Evolutionary conservation across 2,329 filamentous ascomycete genomes (phyloP).

Genomic region (Nothopassalora personata): DNA sequence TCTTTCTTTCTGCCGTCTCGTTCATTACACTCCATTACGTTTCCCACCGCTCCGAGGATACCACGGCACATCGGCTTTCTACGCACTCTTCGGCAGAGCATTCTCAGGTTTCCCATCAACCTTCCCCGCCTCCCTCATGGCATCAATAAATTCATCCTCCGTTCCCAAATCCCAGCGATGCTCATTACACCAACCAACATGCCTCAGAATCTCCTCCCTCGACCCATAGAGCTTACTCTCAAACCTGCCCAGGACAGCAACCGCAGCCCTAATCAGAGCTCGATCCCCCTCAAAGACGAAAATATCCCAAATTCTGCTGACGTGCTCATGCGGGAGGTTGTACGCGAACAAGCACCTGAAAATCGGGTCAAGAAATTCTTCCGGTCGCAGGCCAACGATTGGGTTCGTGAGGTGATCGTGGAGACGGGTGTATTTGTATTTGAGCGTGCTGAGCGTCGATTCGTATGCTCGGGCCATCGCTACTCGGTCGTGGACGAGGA

Average conservation of each 20-base stretch:
- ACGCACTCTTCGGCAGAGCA: not conserved
- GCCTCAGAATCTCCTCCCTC: slow-evolving; percentile 39
- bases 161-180: slow-evolving; percentile 29
- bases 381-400: slow-evolving; percentile 30
- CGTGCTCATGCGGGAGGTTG: slow-evolving; percentile 39
- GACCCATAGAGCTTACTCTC: slow-evolving; percentile 48
- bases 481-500: slow-evolving; percentile 64
- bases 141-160: slow-evolving; percentile 39
- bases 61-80: not conserved
- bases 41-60: not conserved
- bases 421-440: slow-evolving; percentile 59
- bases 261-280: slow-evolving; percentile 63
- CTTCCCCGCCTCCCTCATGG: slow-evolving; percentile 36
- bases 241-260: slow-evolving; percentile 56
- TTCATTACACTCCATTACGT: not conserved
- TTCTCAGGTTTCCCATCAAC: slow-evolving; percentile 19
- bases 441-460: slow-evolving; percentile 61
- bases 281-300: slow-evolving; percentile 77
- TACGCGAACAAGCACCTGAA: slow-evolving; percentile 32
- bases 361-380: slow-evolving; percentile 33
- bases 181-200: slow-evolving; percentile 39
- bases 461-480: slow-evolving; percentile 65
- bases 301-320: slow-evolving; percentile 71
- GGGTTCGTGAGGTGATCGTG: slow-evolving; percentile 56
- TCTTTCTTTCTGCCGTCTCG: not conserved